phyloP scores from a whole-genome alignment of 495 filamentous ascomycete genomes.

The Umbilicaria muhlenbergii region DNA sequence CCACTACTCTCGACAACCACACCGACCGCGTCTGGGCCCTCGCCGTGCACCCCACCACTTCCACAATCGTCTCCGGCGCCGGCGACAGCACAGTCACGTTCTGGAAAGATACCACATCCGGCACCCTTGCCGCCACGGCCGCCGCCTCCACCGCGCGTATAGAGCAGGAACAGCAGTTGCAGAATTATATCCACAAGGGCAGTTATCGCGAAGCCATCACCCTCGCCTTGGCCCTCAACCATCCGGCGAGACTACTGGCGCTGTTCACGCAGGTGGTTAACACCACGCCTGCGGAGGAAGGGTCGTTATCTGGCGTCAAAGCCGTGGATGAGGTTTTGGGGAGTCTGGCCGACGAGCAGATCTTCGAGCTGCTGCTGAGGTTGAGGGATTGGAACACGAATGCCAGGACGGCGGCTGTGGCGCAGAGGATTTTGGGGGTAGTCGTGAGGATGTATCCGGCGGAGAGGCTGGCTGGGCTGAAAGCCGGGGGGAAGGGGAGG shows the following conservation, averaged over 20 bases:
- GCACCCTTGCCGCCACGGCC: conserved; percentile 53
- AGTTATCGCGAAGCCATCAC: conserved; percentile 87
- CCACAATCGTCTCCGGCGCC: conserved; percentile 66
- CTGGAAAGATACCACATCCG: conserved; percentile 84
- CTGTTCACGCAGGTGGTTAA: conserved; percentile 72
- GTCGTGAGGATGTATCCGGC: conserved; percentile 66
- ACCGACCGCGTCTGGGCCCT: conserved; percentile 86
- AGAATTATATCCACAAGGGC: conserved; percentile 75
- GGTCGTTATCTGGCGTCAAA: conserved; percentile 51
- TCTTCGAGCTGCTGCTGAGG: conserved; percentile 61
- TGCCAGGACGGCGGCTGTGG: conserved; percentile 65
- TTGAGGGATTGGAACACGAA: conserved; percentile 96
- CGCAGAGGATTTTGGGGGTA: conserved; percentile 71
- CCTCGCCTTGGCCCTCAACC: conserved; percentile 81
- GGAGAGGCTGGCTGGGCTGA: conserved; percentile 38
- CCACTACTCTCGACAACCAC: conserved; percentile 88
- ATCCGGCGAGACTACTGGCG: conserved; percentile 67
- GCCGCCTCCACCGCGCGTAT: conserved; percentile 60
- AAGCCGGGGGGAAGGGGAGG: conserved; percentile 18
- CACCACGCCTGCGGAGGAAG: conserved; percentile 39
- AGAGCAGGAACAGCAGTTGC: conserved; percentile 81
- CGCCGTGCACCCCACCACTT: conserved; percentile 47
- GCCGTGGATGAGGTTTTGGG: conserved; percentile 76
- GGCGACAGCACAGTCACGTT: conserved; percentile 84
- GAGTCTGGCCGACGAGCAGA: conserved; percentile 63